Base-by-base conservation (phyloP, 73 alveolate genomes). In the Blepharisma stoltei region DNA sequence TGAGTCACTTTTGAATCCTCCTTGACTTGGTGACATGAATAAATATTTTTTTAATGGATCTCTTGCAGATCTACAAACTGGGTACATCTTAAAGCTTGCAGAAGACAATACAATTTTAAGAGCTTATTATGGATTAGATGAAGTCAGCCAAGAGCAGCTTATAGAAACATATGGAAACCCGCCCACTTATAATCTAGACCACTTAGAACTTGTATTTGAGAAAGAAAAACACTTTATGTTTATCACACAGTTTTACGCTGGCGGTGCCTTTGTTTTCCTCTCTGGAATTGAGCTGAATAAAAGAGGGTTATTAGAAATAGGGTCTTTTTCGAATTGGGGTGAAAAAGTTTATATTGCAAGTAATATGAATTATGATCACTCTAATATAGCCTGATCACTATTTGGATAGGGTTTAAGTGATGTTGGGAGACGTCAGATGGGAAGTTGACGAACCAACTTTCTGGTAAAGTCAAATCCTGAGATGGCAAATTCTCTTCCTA, bases 21-120 rank as follows among this genome's bases (percentile, higher is more conserved):
- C 23, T 25, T 14, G 18, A 8, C 49, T 38, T 14, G 45, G 49
- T 1, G 49, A 60, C 23, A 18, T 60, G 11, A 18, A 18, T 18
- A 20, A n/a, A 9, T 25, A 14, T 18, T n/a, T n/a, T 14, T 14
- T 14, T 11, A 60, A 38, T 60, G 37, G 73, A 8, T 25, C 23
- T 8, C 18, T 60, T 18, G 73, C 73, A 14, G 73, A 60, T 60
- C 5, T 60, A 2, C 14, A 60, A 8, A 60, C 73, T 14, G 73
- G 73, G 6, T 60, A 9, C 73, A 8, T 60, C 38, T 60, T 60
- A 5, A 60, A 60, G 46, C 46, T 60, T 14, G 73, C 38, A 20
- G 23, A 38, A 8, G 46, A 60, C 46, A 9, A 25, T 4, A 8
- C 38, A n/a, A 60, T 60, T 9, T 38, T 60, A 18, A 8, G 73